A percentile compares a stretch with the other conserved stretches of the same genome.
These are phyloP conservation scores for Monilinia polystroma DNA, from an alignment of 2,329 filamentous ascomycete species.

Conservation along the genomic window DNA sequence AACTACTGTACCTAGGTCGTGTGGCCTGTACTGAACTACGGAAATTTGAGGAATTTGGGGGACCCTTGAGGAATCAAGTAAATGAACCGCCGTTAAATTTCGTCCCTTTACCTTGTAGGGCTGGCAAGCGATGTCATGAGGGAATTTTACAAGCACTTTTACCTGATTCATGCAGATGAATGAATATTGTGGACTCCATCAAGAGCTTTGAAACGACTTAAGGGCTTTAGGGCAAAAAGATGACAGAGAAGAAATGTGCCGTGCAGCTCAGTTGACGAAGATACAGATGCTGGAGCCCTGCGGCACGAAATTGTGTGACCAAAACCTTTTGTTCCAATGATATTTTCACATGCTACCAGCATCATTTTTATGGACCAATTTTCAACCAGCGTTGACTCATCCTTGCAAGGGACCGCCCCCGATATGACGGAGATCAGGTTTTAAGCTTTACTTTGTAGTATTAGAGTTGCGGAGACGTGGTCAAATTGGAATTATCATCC, in stretches of 20 bases:
- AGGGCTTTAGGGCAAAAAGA: slow-evolving; percentile 1
- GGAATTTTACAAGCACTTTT: neutral
- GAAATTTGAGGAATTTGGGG: neutral
- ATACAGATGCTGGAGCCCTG: slow-evolving; percentile 10
- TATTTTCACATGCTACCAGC: neutral
- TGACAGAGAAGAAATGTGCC: neutral
- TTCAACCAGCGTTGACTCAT: slow-evolving; percentile 8
- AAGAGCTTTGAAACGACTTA: neutral
- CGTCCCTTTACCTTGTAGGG: neutral
- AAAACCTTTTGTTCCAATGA: neutral
- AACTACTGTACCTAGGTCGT: neutral
- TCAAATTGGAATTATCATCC: slow-evolving; percentile 5
- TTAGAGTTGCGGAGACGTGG: slow-evolving; percentile 14
- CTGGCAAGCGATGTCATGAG: neutral
- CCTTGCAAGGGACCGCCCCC: slow-evolving; percentile 1
- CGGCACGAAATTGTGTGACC: neutral
- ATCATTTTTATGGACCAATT: neutral
- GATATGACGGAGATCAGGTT: neutral
- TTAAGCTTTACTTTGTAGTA: neutral
- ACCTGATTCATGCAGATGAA: neutral
- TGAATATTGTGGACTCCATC: neutral
- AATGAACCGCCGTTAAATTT: neutral
- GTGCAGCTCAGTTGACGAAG: neutral
- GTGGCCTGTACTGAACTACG: neutral
- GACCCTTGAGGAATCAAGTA: neutral